Conservation (phyloP, 202 grass and related monocot species). For the Panicum virgatum region DNA sequence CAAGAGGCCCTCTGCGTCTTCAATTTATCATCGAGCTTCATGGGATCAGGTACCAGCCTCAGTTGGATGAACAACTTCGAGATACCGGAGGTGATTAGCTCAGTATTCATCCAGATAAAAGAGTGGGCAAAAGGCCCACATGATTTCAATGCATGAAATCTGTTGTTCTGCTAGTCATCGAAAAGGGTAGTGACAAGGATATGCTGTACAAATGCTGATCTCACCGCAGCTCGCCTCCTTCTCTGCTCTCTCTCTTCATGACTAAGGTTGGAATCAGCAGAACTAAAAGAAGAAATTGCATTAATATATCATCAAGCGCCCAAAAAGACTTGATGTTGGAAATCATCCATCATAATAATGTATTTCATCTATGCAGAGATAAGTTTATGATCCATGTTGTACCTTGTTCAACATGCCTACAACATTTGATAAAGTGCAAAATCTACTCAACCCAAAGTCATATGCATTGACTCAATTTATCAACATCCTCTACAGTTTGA, state of each 20-base stretch:
- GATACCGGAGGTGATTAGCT: not conserved
- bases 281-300: slow-evolving; percentile 11
- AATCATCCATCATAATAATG: not conserved
- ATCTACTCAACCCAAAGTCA: not conserved
- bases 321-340: not conserved
- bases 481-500: slow-evolving; percentile 1
- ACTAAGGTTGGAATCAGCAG: slow-evolving; percentile 47
- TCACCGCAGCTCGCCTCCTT: slow-evolving; percentile 23
- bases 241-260: slow-evolving; percentile 56
- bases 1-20: not conserved
- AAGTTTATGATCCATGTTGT: not conserved
- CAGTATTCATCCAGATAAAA: slow-evolving; percentile 39
- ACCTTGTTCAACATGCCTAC: not conserved
- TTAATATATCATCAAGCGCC: not conserved
- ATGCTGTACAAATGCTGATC: slow-evolving; percentile 45
- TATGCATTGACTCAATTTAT: slow-evolving; percentile 5
- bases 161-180: slow-evolving; percentile 39
- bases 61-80: slow-evolving; percentile 11
- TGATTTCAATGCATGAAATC: not conserved
- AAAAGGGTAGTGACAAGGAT: slow-evolving; percentile 50
- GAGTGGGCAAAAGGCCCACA: slow-evolving; percentile 30
- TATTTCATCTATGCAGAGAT: not conserved
- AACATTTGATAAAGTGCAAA: not conserved
- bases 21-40: not conserved
- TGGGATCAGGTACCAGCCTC: slow-evolving; percentile 13